A percentile compares a stretch with the other conserved stretches of the same genome.
phyloP scores from a whole-genome alignment of 179 eudicot species.

The Corrigiola litoralis region DNA sequence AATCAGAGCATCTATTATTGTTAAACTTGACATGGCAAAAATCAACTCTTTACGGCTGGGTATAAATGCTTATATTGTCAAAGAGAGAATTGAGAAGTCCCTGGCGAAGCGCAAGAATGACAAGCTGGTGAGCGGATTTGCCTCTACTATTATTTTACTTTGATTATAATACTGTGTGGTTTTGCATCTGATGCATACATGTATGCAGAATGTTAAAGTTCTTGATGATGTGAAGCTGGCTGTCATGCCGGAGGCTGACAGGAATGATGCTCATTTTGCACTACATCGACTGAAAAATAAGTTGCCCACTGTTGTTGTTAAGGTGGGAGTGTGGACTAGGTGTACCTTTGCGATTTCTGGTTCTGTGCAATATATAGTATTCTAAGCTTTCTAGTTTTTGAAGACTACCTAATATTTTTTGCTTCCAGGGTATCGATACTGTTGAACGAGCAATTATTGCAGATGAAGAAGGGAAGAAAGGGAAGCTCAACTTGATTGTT shows the following conservation, averaged over 20 bases:
- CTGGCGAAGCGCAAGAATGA: slow-evolving; percentile 45
- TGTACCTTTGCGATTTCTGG: background rate
- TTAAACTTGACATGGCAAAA: slow-evolving; percentile 58
- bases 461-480: slow-evolving; percentile 37
- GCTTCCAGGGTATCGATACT: slow-evolving; percentile 68
- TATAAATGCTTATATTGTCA: slow-evolving; percentile 58
- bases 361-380: background rate
- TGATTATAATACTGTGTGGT: background rate
- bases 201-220: slow-evolving; percentile 57
- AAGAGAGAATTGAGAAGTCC: slow-evolving; percentile 47
- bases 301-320: slow-evolving; percentile 63
- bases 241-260: slow-evolving; percentile 44
- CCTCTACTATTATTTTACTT: background rate
- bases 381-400: background rate
- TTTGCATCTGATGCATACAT: slow-evolving; percentile 18
- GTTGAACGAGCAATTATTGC: slow-evolving; percentile 73
- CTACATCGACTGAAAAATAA: slow-evolving; percentile 52
- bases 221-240: slow-evolving; percentile 49
- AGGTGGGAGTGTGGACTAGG: slow-evolving; percentile 48
- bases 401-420: slow-evolving; percentile 7
- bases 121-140: slow-evolving; percentile 42
- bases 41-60: slow-evolving; percentile 49
- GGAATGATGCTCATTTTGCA: slow-evolving; percentile 52
- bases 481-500: slow-evolving; percentile 52
- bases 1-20: slow-evolving; percentile 38